phyloP scores from a whole-genome alignment of 805 yeast species.

The Wickerhamiella bombiphila region DNA sequence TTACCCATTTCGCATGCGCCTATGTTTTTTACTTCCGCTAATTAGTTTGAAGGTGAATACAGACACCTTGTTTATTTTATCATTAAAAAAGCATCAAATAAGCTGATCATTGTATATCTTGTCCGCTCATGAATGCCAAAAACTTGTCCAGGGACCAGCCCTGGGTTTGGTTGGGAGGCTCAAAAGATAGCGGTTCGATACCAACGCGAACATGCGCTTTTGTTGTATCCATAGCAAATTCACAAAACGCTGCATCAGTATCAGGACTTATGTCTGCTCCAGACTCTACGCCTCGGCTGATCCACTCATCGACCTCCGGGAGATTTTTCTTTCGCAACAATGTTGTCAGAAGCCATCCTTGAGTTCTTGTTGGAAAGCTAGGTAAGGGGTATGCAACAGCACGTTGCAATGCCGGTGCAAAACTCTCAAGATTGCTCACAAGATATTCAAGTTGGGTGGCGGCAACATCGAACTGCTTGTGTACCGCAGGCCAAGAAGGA shows the following conservation, averaged over 20 bases:
- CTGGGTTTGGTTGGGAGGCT: constrained; percentile 6
- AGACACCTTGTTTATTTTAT: neutral
- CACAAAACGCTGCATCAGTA: constrained; percentile 42
- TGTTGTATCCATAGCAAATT: constrained; percentile 48
- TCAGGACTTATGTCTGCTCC: constrained; percentile 24
- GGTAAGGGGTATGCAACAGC: constrained; percentile 78
- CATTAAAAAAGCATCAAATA: neutral
- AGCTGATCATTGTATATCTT: neutral
- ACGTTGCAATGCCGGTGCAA: constrained; percentile 41
- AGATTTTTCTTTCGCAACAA: constrained; percentile 71
- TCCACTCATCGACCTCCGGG: constrained; percentile 88
- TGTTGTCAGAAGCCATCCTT: constrained; percentile 70
- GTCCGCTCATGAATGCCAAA: constrained; percentile 15
- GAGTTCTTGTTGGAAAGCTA: constrained; percentile 70
- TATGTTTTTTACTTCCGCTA: neutral
- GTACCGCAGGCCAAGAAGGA: constrained; percentile 52
- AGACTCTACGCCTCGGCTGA: constrained; percentile 29
- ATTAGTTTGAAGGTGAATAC: no score
- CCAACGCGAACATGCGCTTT: constrained; percentile 32
- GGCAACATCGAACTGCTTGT: constrained; percentile 69
- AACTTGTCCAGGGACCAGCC: constrained; percentile 16
- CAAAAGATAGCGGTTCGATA: constrained; percentile 15
- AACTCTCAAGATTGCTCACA: constrained; percentile 50
- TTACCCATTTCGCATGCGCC: neutral
- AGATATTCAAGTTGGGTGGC: constrained; percentile 70